Evolutionary conservation across 352 stramenopile species (phyloP), one percentile per base, ranked within the genome.

Genomic region (Globisporangium uncinulatum): DNA sequence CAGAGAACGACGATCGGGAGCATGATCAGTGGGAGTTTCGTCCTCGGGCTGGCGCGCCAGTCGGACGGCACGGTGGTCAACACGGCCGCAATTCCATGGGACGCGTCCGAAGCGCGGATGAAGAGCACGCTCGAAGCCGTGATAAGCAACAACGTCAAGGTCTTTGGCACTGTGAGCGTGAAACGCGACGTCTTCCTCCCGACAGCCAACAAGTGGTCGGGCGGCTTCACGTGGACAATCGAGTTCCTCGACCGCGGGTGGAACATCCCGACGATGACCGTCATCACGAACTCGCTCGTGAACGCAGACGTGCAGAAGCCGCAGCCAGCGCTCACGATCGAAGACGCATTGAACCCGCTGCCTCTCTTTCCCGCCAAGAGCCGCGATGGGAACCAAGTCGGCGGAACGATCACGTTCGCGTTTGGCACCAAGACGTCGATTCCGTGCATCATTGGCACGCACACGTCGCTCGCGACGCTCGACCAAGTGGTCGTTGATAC

Each of bases 191-290:
- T 92, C n/a, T 98, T 87, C 63, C 76, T 86, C 42, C 75, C 88
- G 6, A 81, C 86, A 13, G 77, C 67, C 2, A 78, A 79, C 54
- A 89, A 97, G 45, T 98, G 94, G 93, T 97, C 87, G 6, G 95
- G 95, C 15, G 89, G 91, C 3, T 98, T 97, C 59, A 87, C 83
- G 21, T 99, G 94, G 94, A 83, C 86, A 24, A 90, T 99, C 56
- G 97, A 92, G 20, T 99, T 98, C 56, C 79, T 74, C 2, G 83
- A 69, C 48, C 71, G 86, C 1, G 72, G 79, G 2, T 78, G 89
- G 66, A 80, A 98, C 61, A 87, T 98, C 50, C 94, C 92, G 4
- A 83, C 56, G 19, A 87, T 98, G 73, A 67, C 47, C 2, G 61
- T 72, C 6, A 59, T 67, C 20, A 31, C 10, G 1, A 46, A 62